A percentile compares a stretch with the other conserved stretches of the same genome.
phyloP scores from a whole-genome alignment of 2,329 filamentous ascomycete genomes.

The Aureobasidium sp. region DNA sequence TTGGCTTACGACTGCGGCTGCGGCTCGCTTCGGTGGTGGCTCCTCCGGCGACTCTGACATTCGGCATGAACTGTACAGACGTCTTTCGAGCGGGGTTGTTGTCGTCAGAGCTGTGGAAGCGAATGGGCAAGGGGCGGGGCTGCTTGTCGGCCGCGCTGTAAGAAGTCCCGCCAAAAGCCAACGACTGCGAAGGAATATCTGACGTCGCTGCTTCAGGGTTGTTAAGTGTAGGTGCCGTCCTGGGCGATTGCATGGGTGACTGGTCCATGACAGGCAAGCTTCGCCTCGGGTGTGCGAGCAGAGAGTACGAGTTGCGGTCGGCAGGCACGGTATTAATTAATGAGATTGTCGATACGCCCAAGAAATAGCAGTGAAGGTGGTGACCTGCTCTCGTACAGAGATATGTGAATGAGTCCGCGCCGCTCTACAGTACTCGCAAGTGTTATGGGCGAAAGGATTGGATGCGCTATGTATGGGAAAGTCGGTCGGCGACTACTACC shows the following conservation, averaged over 20 bases:
- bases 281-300: neutral
- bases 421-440: neutral
- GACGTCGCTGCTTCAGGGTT: neutral
- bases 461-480: neutral
- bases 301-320: neutral
- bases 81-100: constrained; percentile 22
- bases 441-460: neutral
- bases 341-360: neutral
- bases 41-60: constrained; percentile 21
- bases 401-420: neutral
- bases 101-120: constrained; percentile 20
- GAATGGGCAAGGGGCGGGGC: constrained; percentile 16
- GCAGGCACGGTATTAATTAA: neutral
- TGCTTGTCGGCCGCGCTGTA: constrained; percentile 22
- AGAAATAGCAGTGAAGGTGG: neutral
- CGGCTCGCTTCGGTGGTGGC: constrained; percentile 16
- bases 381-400: neutral
- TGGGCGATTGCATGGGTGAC: constrained; percentile 12
- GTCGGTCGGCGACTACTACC: constrained; percentile 9
- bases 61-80: constrained; percentile 33
- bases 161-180: constrained; percentile 1
- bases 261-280: neutral
- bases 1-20: constrained; percentile 18
- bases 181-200: constrained; percentile 6
- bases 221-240: neutral